Evolutionary conservation across 73 alveolate genomes (phyloP).

Genomic region (Urostyla sp.): DNA sequence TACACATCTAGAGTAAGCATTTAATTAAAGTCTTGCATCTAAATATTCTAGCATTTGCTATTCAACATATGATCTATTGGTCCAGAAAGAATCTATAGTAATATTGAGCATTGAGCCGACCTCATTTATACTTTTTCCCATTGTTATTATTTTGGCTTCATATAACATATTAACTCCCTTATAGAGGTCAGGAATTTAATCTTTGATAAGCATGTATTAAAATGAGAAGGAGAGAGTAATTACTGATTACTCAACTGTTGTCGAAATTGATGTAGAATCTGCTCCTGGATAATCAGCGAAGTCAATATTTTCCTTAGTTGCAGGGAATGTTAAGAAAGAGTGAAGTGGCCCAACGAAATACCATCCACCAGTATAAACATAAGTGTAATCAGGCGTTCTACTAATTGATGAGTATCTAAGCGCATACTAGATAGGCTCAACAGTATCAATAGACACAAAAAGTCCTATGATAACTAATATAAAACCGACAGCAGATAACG

Average conservation of each 20-base stretch:
- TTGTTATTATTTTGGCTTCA: conserved; percentile 70
- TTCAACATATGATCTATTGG: too few species aligned
- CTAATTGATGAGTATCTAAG: conserved; percentile 30
- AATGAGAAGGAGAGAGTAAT: conserved; percentile 82
- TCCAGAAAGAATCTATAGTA: too few species aligned
- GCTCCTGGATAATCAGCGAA: conserved; percentile 79
- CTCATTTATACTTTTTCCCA: conserved; percentile 71
- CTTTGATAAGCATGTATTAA: conserved; percentile 80
- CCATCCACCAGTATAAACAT: conserved; percentile 82
- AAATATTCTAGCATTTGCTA: too few species aligned
- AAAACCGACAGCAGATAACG: too few species aligned
- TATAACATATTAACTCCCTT: conserved; percentile 72
- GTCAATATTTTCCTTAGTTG: conserved; percentile 79
- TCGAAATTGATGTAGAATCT: conserved; percentile 76
- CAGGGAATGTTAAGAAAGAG: conserved; percentile 82
- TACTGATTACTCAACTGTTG: conserved; percentile 61
- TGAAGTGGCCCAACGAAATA: conserved; percentile 80
- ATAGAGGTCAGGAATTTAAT: conserved; percentile 75
- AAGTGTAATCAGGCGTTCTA: conserved; percentile 10
- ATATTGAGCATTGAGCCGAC: conserved; percentile 75
- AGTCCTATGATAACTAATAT: too few species aligned
- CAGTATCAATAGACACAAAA: conserved; percentile 45
- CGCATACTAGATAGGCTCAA: conserved; percentile 39
- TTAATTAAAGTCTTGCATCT: too few species aligned
- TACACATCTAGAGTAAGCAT: too few species aligned